These are phyloP conservation scores for Cenococcum geophilum DNA, from an alignment of 495 filamentous ascomycete genomes.

Conservation along the genomic window DNA sequence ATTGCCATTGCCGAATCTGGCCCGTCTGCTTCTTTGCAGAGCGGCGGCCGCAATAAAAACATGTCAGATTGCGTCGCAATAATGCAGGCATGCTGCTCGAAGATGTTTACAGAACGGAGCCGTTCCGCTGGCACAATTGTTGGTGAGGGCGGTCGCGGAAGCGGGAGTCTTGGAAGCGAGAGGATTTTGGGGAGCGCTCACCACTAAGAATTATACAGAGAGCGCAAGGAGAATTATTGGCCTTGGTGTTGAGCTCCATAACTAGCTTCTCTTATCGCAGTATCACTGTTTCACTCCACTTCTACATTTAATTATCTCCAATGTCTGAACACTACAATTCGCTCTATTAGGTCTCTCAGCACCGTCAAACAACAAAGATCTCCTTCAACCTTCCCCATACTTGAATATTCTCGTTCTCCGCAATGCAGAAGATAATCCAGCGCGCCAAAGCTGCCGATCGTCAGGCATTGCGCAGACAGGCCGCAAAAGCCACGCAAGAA, in stretches of 20 bases:
- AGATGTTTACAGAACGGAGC: conserved; percentile 1
- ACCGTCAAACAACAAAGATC: not conserved
- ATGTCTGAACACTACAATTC: not conserved
- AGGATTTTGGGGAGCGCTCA: not conserved
- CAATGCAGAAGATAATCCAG: conserved; percentile 2
- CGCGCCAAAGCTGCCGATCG: not conserved
- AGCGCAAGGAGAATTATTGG: not conserved
- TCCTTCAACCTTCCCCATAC: not conserved
- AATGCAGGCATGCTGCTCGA: conserved; percentile 33
- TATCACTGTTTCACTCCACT: not conserved
- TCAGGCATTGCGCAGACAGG: not conserved
- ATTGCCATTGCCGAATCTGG: conserved; percentile 56
- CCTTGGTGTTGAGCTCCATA: not conserved
- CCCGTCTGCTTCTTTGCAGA: conserved; percentile 51
- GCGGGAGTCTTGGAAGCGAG: not conserved
- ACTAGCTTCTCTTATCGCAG: not conserved
- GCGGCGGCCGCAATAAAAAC: conserved; percentile 70
- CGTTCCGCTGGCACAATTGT: not conserved
- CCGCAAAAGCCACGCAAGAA: conserved; percentile 36
- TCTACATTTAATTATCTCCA: not conserved
- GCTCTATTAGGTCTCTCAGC: not conserved
- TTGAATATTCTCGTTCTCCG: not conserved
- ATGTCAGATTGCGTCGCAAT: conserved; percentile 47
- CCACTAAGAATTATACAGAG: not conserved
- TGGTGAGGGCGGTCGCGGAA: conserved; percentile 1